Conservation (phyloP, 805 yeast species). For the Starmerella roubikii region DNA sequence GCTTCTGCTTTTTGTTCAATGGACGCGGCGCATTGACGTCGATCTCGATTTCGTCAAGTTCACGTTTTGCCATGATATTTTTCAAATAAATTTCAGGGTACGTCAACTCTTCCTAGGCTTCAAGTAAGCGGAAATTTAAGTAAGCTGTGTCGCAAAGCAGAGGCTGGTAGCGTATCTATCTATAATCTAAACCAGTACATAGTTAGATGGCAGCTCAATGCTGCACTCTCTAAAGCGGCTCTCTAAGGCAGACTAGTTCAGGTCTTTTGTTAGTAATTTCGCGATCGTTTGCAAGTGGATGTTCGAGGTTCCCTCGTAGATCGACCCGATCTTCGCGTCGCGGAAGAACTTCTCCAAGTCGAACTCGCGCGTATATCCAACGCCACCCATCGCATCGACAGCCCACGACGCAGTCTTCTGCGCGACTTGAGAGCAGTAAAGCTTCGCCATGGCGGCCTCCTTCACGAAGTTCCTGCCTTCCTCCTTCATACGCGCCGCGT, state of each 20-base stretch:
- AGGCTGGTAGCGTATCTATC: no score
- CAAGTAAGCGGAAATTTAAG: no score
- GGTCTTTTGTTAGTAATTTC: slow-evolving; percentile 28
- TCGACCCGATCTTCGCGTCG: slow-evolving; percentile 34
- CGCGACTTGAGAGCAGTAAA: slow-evolving; percentile 31
- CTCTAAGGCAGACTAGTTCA: no score
- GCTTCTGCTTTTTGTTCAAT: slow-evolving; percentile 78
- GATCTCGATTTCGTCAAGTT: slow-evolving; percentile 31
- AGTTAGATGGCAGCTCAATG: no score
- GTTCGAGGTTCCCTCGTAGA: slow-evolving; percentile 34
- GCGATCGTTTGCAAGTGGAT: slow-evolving; percentile 35
- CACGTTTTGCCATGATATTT: slow-evolving; percentile 15
- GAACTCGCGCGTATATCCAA: slow-evolving; percentile 34
- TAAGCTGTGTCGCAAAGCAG: no score
- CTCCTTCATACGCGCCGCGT: slow-evolving; percentile 35
- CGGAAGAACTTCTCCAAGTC: slow-evolving; percentile 32
- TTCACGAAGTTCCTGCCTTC: slow-evolving; percentile 30
- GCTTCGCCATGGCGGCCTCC: slow-evolving; percentile 36
- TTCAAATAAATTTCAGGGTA: no score
- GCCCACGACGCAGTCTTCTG: slow-evolving; percentile 30
- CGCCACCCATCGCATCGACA: slow-evolving; percentile 37
- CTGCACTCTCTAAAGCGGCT: no score
- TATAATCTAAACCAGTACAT: no score
- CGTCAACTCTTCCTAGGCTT: no score
- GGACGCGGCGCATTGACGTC: slow-evolving; percentile 52